Percentiles rank a stretch among this genome's conserved stretches.
phyloP scores from a whole-genome alignment of 2,329 filamentous ascomycete genomes.

The Alternaria gansuensis region DNA sequence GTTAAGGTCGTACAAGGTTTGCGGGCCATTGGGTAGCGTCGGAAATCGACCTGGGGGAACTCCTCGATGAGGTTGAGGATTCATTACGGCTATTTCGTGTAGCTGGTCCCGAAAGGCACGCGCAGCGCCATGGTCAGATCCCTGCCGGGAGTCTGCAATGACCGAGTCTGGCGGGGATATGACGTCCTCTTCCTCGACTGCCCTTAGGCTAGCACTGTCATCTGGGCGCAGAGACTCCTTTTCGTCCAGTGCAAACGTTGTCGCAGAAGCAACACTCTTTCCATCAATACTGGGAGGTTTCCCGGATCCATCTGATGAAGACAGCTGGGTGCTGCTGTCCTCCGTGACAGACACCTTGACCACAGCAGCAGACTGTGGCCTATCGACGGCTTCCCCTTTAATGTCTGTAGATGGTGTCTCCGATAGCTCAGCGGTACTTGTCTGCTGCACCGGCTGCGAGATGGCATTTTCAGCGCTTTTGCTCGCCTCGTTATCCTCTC shows the following conservation, averaged over 20 bases:
- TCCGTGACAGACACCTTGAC: conserved; percentile 51
- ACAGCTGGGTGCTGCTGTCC: conserved; percentile 58
- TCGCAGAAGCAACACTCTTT: conserved; percentile 92
- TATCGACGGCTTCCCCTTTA: conserved; percentile 42
- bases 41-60: conserved; percentile 49
- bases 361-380: conserved; percentile 41
- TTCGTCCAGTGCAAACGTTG: conserved; percentile 95
- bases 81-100: conserved; percentile 63
- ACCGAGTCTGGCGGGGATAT: conserved; percentile 80
- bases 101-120: conserved; percentile 66
- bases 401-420: conserved; percentile 57
- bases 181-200: conserved; percentile 87
- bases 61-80: conserved; percentile 53
- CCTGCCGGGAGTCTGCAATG: conserved; percentile 77
- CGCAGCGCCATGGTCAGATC: conserved; percentile 75
- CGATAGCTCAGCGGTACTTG: conserved; percentile 33
- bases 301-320: conserved; percentile 68
- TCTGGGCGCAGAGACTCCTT: conserved; percentile 95
- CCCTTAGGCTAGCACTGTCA: conserved; percentile 93
- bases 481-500: conserved; percentile 25
- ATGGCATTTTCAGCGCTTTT: conserved; percentile 38
- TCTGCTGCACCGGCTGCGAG: conserved; percentile 37
- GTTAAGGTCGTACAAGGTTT: conserved; percentile 48
- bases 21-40: conserved; percentile 36
- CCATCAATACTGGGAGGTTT: conserved; percentile 86